phyloP scores from a whole-genome alignment of 2,329 filamentous ascomycete species.

The Lasiodiplodia sp. region DNA sequence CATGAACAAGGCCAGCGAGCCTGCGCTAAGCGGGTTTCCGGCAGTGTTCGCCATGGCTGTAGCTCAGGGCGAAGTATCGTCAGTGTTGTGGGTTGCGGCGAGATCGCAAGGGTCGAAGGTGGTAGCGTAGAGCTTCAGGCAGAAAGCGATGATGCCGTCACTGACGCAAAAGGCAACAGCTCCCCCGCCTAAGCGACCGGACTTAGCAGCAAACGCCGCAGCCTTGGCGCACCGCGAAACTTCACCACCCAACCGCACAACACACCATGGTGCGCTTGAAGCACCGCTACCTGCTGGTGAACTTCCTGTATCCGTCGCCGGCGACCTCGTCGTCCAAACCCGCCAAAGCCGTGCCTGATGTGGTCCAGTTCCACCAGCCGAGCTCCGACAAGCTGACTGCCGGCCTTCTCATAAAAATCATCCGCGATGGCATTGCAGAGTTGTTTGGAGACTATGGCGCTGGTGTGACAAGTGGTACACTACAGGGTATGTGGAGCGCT shows the following conservation, averaged over 20 bases:
- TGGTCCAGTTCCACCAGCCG: slow-evolving; percentile 79
- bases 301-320: slow-evolving; percentile 83
- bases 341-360: slow-evolving; percentile 58
- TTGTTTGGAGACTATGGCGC: slow-evolving; percentile 80
- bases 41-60: slow-evolving; percentile 28
- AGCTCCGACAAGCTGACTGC: slow-evolving; percentile 75
- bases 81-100: neutral
- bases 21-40: slow-evolving; percentile 51
- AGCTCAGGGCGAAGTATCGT: neutral
- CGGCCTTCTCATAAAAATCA: slow-evolving; percentile 69
- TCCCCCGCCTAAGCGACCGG: slow-evolving; percentile 15
- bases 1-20: slow-evolving; percentile 53
- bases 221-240: slow-evolving; percentile 18
- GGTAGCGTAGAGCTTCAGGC: neutral
- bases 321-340: slow-evolving; percentile 39
- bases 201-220: slow-evolving; percentile 18
- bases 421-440: slow-evolving; percentile 54
- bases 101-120: neutral
- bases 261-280: slow-evolving; percentile 90
- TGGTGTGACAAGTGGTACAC: slow-evolving; percentile 72
- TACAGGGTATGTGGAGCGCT: slow-evolving; percentile 66
- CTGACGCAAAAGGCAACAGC: slow-evolving; percentile 18
- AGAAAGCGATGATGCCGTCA: slow-evolving; percentile 17
- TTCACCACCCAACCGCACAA: slow-evolving; percentile 7
- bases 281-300: slow-evolving; percentile 92